Percentiles rank a stretch among this genome's conserved stretches.
phyloP scores from a whole-genome alignment of 257 asterid genomes.

The Solanum sparsipilum region DNA sequence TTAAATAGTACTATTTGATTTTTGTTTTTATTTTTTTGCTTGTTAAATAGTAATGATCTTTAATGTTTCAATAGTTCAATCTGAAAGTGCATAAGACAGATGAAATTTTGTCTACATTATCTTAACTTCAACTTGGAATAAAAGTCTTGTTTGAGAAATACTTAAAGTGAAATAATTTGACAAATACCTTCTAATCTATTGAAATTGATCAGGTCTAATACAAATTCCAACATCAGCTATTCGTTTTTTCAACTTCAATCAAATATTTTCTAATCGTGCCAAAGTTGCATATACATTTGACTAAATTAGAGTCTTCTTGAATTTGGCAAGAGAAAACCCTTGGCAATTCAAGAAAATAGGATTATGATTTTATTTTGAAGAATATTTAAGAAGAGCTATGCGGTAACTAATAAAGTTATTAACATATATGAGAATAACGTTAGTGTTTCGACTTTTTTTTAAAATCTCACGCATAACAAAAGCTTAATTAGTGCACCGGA shows the following conservation, averaged over 20 bases:
- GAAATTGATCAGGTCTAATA: not conserved
- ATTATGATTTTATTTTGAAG: not conserved
- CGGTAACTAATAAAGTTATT: not conserved
- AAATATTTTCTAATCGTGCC: not conserved
- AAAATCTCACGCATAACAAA: not conserved
- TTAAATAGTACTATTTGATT: not conserved
- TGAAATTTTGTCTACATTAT: not conserved
- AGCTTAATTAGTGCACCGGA: not conserved
- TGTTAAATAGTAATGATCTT: not conserved
- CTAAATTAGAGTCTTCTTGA: not conserved
- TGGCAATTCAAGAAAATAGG: not conserved
- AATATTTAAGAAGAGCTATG: not conserved
- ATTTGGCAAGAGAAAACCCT: not conserved
- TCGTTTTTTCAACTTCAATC: not conserved
- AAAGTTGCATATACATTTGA: not conserved
- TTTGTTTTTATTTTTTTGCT: not conserved
- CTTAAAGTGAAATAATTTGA: not conserved
- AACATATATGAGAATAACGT: not conserved
- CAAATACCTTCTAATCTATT: not conserved
- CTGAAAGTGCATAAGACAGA: not conserved
- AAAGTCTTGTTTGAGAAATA: not conserved
- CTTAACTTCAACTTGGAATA: no score
- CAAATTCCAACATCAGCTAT: not conserved
- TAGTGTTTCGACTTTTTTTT: fast-evolving
- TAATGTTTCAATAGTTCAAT: not conserved